These are phyloP conservation scores for Boletus tomentosulus DNA, from an alignment of 768 basidiomycete genomes.

Conservation along the genomic window DNA sequence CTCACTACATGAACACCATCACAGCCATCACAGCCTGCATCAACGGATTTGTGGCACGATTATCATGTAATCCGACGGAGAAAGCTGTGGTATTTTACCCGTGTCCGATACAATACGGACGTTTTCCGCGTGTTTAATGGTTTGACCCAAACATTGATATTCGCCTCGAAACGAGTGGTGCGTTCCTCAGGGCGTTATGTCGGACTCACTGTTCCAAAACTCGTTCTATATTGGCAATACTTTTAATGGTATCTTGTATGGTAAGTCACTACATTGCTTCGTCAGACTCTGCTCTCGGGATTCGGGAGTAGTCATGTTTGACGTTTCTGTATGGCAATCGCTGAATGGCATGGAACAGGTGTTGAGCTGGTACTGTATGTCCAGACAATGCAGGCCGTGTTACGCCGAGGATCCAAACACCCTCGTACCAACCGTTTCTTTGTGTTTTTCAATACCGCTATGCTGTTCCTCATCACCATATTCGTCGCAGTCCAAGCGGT, in stretches of 20 bases:
- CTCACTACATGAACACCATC: background rate
- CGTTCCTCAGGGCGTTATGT: background rate
- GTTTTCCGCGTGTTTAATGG: background rate
- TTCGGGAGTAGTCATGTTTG: background rate
- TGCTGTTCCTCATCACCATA: background rate
- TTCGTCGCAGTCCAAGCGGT: background rate
- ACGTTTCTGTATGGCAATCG: background rate
- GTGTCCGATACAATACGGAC: background rate
- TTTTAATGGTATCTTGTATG: background rate
- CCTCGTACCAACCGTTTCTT: background rate
- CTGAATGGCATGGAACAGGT: background rate
- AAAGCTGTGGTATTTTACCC: background rate
- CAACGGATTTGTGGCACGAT: background rate
- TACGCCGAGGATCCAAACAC: background rate
- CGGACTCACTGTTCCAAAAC: background rate
- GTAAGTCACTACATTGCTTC: background rate
- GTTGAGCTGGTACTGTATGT: background rate
- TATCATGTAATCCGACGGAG: background rate
- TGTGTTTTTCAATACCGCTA: background rate
- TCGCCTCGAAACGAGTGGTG: background rate
- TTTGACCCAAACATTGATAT: background rate
- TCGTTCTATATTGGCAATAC: background rate
- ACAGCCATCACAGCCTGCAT: background rate
- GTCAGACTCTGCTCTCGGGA: background rate
- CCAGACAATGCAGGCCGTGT: background rate